Evolutionary conservation across 1,284 basidiomycete genomes (phyloP).

Genomic region (Ceratobasidium papillatum): DNA sequence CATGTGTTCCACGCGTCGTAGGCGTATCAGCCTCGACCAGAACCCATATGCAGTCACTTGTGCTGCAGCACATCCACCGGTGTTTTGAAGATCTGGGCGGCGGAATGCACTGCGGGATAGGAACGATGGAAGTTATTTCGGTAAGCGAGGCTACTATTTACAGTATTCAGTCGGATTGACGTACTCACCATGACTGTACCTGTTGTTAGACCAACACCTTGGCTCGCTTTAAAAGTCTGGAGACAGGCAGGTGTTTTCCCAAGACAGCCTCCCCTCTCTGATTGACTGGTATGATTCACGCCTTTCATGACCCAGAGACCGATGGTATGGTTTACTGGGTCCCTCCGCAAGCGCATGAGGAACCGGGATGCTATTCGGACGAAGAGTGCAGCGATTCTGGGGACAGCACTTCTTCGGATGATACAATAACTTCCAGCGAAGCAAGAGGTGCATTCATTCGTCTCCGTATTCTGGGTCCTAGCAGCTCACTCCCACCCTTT

Average conservation of each 20-base stretch:
- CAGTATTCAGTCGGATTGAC: conserved; percentile 10
- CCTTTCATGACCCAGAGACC: conserved; percentile 21
- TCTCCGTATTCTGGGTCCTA: not conserved
- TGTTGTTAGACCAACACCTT: not conserved
- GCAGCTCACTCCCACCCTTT: not conserved
- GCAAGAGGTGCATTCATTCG: not conserved
- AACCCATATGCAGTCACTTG: not conserved
- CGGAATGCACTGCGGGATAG: not conserved
- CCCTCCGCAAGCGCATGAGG: not conserved
- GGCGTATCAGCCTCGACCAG: not conserved
- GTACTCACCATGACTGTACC: not conserved
- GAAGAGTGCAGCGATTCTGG: conserved; percentile 24
- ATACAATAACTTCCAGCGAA: conserved; percentile 20
- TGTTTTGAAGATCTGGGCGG: not conserved
- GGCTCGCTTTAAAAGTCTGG: not conserved
- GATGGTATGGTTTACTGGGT: conserved; percentile 28
- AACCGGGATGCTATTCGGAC: not conserved
- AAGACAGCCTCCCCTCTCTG: not conserved
- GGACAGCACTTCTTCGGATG: conserved; percentile 3
- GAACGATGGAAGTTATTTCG: not conserved
- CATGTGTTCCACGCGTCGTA: not conserved
- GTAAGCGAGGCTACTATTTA: not conserved
- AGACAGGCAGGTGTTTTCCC: not conserved
- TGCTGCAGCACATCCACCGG: not conserved
- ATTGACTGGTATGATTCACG: not conserved